phyloP scores from a whole-genome alignment of 495 filamentous ascomycete species.

The Elasticomyces elasticus region DNA sequence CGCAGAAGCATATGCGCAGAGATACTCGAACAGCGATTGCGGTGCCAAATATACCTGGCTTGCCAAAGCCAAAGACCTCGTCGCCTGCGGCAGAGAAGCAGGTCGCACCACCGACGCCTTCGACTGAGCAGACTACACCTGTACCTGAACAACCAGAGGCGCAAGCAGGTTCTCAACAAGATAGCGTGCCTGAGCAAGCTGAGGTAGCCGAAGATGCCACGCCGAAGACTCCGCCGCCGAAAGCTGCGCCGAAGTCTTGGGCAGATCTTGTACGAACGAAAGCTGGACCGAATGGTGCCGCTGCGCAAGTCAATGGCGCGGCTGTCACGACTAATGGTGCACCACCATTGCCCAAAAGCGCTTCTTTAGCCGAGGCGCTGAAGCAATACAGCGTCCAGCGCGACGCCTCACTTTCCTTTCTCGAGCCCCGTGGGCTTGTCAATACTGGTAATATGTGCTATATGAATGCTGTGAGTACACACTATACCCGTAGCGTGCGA shows the following conservation, averaged over 20 bases:
- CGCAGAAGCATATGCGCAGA: slow-evolving; percentile 33
- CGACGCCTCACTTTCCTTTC: slow-evolving; percentile 60
- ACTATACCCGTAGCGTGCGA: background rate
- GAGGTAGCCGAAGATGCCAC: slow-evolving; percentile 29
- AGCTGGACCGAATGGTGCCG: slow-evolving; percentile 24
- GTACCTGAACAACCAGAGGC: slow-evolving; percentile 24
- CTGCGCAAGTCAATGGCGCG: slow-evolving; percentile 24
- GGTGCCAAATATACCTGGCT: slow-evolving; percentile 55
- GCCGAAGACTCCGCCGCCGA: slow-evolving; percentile 35
- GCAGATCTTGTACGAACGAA: slow-evolving; percentile 60
- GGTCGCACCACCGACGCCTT: slow-evolving; percentile 17
- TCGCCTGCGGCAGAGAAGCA: slow-evolving; percentile 38
- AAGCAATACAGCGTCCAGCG: slow-evolving; percentile 52
- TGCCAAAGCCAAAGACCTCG: slow-evolving; percentile 46
- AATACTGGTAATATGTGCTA: slow-evolving; percentile 99
- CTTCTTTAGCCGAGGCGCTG: slow-evolving; percentile 63
- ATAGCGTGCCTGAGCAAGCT: slow-evolving; percentile 27
- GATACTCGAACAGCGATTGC: slow-evolving; percentile 44
- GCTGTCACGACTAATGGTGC: slow-evolving; percentile 39
- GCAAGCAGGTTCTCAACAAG: slow-evolving; percentile 12
- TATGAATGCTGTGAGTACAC: slow-evolving; percentile 85
- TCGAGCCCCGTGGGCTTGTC: slow-evolving; percentile 88
- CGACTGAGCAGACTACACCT: slow-evolving; percentile 33
- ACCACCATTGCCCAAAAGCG: slow-evolving; percentile 40
- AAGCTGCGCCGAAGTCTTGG: slow-evolving; percentile 58